These are phyloP conservation scores for Daphne laureola DNA, from an alignment of 441 rosid genomes.

Conservation along the genomic window DNA sequence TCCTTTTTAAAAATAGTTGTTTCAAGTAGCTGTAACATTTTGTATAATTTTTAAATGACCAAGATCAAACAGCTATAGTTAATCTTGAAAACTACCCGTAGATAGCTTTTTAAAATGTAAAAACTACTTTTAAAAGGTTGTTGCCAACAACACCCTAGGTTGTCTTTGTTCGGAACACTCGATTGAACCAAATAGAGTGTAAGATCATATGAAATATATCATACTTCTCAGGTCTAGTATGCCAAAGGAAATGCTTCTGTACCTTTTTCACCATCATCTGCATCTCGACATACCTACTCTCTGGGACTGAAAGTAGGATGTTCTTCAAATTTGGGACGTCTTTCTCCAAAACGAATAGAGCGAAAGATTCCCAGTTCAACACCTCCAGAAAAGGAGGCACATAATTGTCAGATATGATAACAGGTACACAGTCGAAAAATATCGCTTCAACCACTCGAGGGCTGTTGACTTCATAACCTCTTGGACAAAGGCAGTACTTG, in stretches of 20 bases:
- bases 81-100: too few relatives aligned
- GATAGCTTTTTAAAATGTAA: too few relatives aligned
- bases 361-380: slow-evolving; percentile 82
- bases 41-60: too few relatives aligned
- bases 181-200: slow-evolving; percentile 76
- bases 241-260: slow-evolving; percentile 93
- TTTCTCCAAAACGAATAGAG: slow-evolving; percentile 73
- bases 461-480: slow-evolving; percentile 86
- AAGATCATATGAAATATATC: slow-evolving; percentile 89
- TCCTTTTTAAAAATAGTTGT: too few relatives aligned
- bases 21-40: too few relatives aligned
- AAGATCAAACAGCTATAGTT: too few relatives aligned
- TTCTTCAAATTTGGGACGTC: slow-evolving; percentile 73
- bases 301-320: slow-evolving; percentile 52
- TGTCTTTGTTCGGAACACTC: slow-evolving; percentile 51
- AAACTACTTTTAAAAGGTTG: too few relatives aligned
- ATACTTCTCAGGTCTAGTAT: slow-evolving; percentile 58
- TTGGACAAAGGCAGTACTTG: slow-evolving; percentile 87
- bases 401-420: slow-evolving; percentile 81
- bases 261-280: slow-evolving; percentile 72
- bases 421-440: slow-evolving; percentile 79
- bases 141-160: too few relatives aligned
- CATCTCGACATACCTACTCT: slow-evolving; percentile 43
- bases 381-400: slow-evolving; percentile 81
- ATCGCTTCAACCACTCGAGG: slow-evolving; percentile 89